phyloP scores from a whole-genome alignment of 345 rosid genomes.

The Microcos paniculata region DNA sequence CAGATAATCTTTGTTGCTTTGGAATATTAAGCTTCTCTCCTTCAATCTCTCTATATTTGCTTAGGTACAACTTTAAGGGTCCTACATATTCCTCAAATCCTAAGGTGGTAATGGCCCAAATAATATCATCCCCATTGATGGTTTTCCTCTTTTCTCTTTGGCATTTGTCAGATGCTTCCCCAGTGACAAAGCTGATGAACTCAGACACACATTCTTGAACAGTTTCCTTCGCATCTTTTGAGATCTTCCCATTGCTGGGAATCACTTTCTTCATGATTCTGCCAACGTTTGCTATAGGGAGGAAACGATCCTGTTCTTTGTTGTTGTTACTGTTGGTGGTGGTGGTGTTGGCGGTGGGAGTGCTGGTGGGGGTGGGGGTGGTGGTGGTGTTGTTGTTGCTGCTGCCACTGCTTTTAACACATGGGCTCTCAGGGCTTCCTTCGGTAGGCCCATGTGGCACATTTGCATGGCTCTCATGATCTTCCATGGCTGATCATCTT shows the following conservation, averaged over 20 bases:
- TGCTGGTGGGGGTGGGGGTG: conserved; percentile 5
- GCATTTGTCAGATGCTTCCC: conserved; percentile 75
- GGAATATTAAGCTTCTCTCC: conserved; percentile 66
- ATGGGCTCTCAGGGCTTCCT: conserved; percentile 59
- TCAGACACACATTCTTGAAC: conserved; percentile 78
- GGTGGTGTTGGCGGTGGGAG: background rate
- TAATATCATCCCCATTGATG: conserved; percentile 71
- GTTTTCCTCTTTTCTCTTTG: conserved; percentile 72
- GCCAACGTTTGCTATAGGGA: conserved; percentile 75
- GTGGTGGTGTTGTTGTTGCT: conserved; percentile 11
- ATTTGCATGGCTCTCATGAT: conserved; percentile 48
- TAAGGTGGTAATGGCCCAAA: conserved; percentile 70
- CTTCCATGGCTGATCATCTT: conserved; percentile 44
- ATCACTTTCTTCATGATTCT: conserved; percentile 77
- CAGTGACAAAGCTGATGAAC: conserved; percentile 72
- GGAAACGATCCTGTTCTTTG: conserved; percentile 69
- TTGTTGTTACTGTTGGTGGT: conserved; percentile 17
- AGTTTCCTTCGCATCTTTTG: conserved; percentile 72
- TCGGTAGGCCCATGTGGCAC: conserved; percentile 19
- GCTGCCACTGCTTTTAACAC: conserved; percentile 27
- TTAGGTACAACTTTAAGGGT: conserved; percentile 55
- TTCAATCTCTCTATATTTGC: conserved; percentile 60
- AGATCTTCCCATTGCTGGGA: conserved; percentile 63
- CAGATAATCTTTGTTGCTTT: conserved; percentile 39
- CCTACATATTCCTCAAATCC: conserved; percentile 68